Conservation (phyloP, 176 grass and related monocot genomes). For the Echinochloa phyllopogon region DNA sequence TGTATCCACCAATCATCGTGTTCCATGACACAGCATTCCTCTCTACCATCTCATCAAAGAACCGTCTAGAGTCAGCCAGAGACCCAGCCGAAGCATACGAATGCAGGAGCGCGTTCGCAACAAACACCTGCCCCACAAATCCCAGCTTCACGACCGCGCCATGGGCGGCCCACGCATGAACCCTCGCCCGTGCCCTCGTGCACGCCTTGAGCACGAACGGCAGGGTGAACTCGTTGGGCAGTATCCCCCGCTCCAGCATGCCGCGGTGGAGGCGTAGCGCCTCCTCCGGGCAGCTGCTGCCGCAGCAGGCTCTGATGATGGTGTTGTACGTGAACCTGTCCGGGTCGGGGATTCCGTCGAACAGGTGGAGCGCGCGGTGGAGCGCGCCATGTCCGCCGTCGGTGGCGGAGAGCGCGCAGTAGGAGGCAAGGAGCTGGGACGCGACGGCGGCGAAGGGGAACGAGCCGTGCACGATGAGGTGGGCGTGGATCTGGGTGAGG, state of each 20-base stretch:
- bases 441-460: not conserved
- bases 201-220: slow-evolving; percentile 52
- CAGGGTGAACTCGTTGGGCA: slow-evolving; percentile 54
- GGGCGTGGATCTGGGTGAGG: slow-evolving; percentile 52
- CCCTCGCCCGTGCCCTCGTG: not conserved
- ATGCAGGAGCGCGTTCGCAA: slow-evolving; percentile 43
- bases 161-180: slow-evolving; percentile 22
- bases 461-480: slow-evolving; percentile 15
- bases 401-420: not conserved
- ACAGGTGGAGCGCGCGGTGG: slow-evolving; percentile 16
- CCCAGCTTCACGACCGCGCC: slow-evolving; percentile 41
- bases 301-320: slow-evolving; percentile 42
- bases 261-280: slow-evolving; percentile 18
- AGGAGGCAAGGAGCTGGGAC: slow-evolving; percentile 42
- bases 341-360: slow-evolving; percentile 43
- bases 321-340: slow-evolving; percentile 44
- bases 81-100: not conserved
- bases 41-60: slow-evolving; percentile 51
- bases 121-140: slow-evolving; percentile 34
- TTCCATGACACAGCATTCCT: slow-evolving; percentile 54
- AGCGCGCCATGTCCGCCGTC: not conserved
- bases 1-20: slow-evolving; percentile 47
- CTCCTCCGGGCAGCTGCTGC: slow-evolving; percentile 11
- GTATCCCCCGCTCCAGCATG: slow-evolving; percentile 24
- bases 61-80: slow-evolving; percentile 2